Evolutionary conservation across 192 early-diverging fungal species (phyloP), one percentile per base, ranked within the genome.

Genomic region (Rhizophlyctis rosea): DNA sequence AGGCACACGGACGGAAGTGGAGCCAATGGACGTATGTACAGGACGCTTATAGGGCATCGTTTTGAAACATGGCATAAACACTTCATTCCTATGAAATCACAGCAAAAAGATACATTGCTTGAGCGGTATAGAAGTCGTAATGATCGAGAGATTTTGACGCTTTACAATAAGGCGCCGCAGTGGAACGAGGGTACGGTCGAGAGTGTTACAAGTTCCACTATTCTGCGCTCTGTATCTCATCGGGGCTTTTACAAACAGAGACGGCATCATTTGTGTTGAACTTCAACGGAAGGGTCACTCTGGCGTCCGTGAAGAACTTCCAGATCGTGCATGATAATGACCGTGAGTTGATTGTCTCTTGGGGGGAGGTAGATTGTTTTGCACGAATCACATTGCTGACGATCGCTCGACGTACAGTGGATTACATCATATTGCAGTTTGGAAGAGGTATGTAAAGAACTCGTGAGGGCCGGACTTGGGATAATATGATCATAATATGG

Each of bases 261-360:
- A 91, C 89, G 4, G 79, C 88, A 55, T 89, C 91, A 18, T 97
- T 88, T 80, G 90, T 93, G 1, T 68, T 98, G n/a, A 95, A 97
- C 68, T 98, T 98, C 68, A 89, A 84, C 47, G 92, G 91, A 0
- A 76, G 96, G 11, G 92, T 98, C 1, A 86, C 86, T 9, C 61
- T 88, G 60, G 86, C 94, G 0, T 95, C 92, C 0, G 95, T 97
- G 11, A 98, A 98, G 67, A 98, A 97, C 69, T 95, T 98, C 67
- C 95, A 97, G 74, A 90, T 98, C 32, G 88, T 98, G 16, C 90
- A 92, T 64, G 89, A 92, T 32, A 81, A 94, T 39, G 92, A 96
- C 68, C 73, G 90, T 64, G 35, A 30, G 51, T 52, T 14, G 3
- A 50, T 62, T 30, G 30, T 48, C 63, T 44, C 24, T 16, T 23